A percentile compares a stretch with the other conserved stretches of the same genome.
Evolutionary conservation across 202 grass and related monocot genomes (phyloP).

Genomic region (Panicum hallii): DNA sequence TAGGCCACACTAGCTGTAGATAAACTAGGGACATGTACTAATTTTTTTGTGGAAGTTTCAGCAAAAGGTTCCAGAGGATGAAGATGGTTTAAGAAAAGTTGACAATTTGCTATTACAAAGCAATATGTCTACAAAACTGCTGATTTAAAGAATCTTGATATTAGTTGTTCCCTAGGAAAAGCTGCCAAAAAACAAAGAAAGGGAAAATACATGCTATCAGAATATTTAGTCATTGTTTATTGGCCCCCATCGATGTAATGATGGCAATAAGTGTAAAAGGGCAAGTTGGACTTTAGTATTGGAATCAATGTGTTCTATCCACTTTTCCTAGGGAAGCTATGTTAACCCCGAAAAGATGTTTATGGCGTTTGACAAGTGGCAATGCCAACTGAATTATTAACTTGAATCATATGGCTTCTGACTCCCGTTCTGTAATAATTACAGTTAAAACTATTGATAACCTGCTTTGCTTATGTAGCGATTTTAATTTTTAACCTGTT

Average conservation of each 20-base stretch:
- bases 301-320: conserved; percentile 1
- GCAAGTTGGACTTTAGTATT: conserved; percentile 4
- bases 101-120: conserved; percentile 5
- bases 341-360: background rate
- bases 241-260: background rate
- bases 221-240: conserved; percentile 18
- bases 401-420: background rate
- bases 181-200: background rate
- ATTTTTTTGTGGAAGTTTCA: background rate
- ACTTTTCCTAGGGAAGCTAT: conserved; percentile 14
- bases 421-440: background rate
- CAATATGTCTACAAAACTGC: background rate
- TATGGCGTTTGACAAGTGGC: conserved; percentile 23
- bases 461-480: background rate
- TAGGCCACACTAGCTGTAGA: background rate
- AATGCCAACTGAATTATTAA: background rate
- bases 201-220: background rate
- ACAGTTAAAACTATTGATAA: background rate
- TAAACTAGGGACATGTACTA: background rate
- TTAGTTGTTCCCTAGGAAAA: background rate
- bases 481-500: background rate
- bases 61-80: background rate
- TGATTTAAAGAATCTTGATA: background rate
- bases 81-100: background rate
- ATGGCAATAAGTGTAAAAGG: conserved; percentile 16